phyloP scores from a whole-genome alignment of 495 filamentous ascomycete species.

The Aspergillus baeticus region DNA sequence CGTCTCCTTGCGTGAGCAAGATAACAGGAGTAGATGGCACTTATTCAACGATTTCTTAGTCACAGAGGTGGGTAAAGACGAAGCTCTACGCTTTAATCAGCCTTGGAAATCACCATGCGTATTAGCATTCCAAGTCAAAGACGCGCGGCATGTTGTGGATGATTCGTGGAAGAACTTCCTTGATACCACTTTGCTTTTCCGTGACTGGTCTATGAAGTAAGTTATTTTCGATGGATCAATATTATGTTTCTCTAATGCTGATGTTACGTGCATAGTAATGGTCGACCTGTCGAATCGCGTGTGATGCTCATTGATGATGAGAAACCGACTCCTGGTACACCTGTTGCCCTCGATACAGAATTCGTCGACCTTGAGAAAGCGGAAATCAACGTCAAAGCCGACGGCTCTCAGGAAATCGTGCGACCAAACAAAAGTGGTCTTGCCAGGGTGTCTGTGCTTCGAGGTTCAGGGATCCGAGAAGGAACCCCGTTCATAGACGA shows the following conservation, averaged over 20 bases:
- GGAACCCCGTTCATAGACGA: constrained; percentile 93
- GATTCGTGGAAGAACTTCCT: constrained; percentile 80
- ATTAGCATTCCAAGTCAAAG: constrained; percentile 77
- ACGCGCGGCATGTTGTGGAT: constrained; percentile 71
- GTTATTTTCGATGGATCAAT: constrained; percentile 15
- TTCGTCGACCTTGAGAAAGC: constrained; percentile 89
- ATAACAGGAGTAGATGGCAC: constrained; percentile 72
- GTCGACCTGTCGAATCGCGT: constrained; percentile 41
- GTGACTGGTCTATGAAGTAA: constrained; percentile 65
- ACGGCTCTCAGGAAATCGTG: constrained; percentile 82
- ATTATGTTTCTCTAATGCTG: background rate
- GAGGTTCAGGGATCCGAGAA: constrained; percentile 71
- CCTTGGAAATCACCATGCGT: constrained; percentile 90
- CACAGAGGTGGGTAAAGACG: constrained; percentile 68
- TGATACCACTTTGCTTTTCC: constrained; percentile 80
- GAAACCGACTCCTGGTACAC: constrained; percentile 64
- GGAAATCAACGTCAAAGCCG: constrained; percentile 89
- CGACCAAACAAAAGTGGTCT: constrained; percentile 80
- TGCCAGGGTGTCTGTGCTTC: constrained; percentile 82
- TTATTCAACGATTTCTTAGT: constrained; percentile 98
- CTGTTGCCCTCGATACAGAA: constrained; percentile 91
- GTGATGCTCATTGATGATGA: constrained; percentile 65
- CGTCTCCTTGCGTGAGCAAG: constrained; percentile 58
- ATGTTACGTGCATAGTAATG: constrained; percentile 23
- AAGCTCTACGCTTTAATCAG: constrained; percentile 84